Evolutionary conservation across 108 stramenopile species (phyloP).

Genomic region (Bacterosira constricta): DNA sequence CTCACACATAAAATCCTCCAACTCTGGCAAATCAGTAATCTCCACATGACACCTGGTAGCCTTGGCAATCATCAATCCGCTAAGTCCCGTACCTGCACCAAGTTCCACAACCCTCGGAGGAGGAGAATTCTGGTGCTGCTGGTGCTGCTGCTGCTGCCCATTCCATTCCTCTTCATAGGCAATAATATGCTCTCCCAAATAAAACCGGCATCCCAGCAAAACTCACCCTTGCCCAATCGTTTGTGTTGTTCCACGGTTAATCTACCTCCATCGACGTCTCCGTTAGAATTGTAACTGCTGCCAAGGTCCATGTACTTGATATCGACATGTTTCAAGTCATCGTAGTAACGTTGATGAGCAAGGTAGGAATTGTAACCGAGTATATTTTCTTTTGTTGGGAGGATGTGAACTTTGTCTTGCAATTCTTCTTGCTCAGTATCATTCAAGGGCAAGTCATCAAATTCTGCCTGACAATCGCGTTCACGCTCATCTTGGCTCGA

Average conservation of each 20-base stretch:
- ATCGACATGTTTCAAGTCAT: constrained; percentile 86
- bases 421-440: no score
- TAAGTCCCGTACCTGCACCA: constrained; percentile 83
- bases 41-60: constrained; percentile 49
- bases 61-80: constrained; percentile 68
- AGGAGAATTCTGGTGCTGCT: neutral
- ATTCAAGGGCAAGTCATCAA: no score
- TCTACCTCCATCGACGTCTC: neutral
- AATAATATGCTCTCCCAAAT: constrained; percentile 78
- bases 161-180: constrained; percentile 36
- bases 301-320: constrained; percentile 67
- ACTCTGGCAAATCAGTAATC: constrained; percentile 73
- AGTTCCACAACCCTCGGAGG: constrained; percentile 59
- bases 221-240: constrained; percentile 75
- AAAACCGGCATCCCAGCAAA: constrained; percentile 85
- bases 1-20: constrained; percentile 58
- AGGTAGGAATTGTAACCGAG: constrained; percentile 67
- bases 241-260: constrained; percentile 77
- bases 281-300: neutral
- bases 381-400: constrained; percentile 13
- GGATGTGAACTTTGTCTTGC: neutral
- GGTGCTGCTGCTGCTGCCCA: neutral
- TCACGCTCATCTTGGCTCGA: no score
- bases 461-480: no score
- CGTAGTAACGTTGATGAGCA: constrained; percentile 66